Percentiles rank a stretch among this genome's conserved stretches.
phyloP scores from a whole-genome alignment of 805 yeast genomes.

The Myxozyma neglecta region DNA sequence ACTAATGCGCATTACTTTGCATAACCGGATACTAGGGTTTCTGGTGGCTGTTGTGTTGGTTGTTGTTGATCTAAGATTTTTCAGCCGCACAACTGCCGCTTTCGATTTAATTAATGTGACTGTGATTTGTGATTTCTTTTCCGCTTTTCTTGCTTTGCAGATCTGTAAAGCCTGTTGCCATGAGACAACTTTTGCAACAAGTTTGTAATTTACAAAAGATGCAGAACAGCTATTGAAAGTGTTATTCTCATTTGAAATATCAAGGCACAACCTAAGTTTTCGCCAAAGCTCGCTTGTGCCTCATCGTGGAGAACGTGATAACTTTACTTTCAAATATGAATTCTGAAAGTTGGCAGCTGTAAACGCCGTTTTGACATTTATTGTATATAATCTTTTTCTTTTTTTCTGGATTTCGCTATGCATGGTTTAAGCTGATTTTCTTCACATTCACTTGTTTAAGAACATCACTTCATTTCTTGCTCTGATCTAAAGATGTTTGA shows the following conservation, averaged over 20 bases:
- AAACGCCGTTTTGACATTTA: background rate
- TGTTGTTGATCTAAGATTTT: too few species aligned
- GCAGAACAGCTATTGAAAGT: background rate
- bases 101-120: too few species aligned
- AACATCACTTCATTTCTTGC: too few species aligned
- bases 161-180: background rate
- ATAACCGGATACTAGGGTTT: too few species aligned
- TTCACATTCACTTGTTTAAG: too few species aligned
- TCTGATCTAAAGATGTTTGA: background rate
- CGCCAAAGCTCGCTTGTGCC: conserved; percentile 1
- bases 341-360: background rate
- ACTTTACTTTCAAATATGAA: background rate
- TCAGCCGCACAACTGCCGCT: too few species aligned
- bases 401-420: background rate
- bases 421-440: background rate
- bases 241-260: background rate
- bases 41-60: too few species aligned
- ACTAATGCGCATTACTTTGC: too few species aligned
- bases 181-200: background rate
- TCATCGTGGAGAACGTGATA: background rate
- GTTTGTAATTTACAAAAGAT: background rate
- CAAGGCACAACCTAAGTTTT: background rate
- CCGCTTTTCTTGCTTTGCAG: too few species aligned
- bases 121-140: too few species aligned
- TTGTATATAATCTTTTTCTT: background rate